Conservation (phyloP, 176 grass and related monocot species). For the Urochloa ruziziensis region DNA sequence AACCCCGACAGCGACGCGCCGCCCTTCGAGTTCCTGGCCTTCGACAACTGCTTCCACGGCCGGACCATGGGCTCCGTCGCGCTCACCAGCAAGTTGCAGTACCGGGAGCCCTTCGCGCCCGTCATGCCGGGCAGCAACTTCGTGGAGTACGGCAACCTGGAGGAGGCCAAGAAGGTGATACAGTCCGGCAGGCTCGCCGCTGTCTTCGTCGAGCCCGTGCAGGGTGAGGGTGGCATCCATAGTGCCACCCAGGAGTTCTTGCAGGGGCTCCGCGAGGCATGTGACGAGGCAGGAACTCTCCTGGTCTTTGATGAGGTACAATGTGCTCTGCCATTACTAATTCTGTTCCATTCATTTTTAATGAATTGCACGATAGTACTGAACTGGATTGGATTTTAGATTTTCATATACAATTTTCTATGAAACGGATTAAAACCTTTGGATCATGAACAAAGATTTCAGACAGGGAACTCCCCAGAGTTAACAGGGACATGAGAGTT, state of each 20-base stretch:
- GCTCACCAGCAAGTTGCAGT: constrained; percentile 80
- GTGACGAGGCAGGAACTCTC: constrained; percentile 66
- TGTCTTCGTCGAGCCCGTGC: constrained; percentile 87
- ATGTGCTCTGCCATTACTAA: not conserved
- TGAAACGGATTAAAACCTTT: not conserved
- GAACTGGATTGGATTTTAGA: not conserved
- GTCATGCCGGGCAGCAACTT: constrained; percentile 78
- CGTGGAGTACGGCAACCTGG: constrained; percentile 60
- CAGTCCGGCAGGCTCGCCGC: constrained; percentile 60
- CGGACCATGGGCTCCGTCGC: constrained; percentile 81
- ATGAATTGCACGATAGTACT: not conserved
- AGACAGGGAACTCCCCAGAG: not conserved
- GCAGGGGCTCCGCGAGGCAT: constrained; percentile 53
- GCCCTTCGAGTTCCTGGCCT: constrained; percentile 62
- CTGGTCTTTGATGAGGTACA: constrained; percentile 95
- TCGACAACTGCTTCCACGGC: constrained; percentile 83
- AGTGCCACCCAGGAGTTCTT: constrained; percentile 80
- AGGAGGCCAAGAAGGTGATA: constrained; percentile 52
- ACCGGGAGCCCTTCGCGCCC: constrained; percentile 66
- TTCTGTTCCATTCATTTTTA: not conserved
- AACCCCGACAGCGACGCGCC: constrained; percentile 28
- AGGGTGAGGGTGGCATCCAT: constrained; percentile 88
- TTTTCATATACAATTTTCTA: not conserved
- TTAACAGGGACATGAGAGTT: not conserved
- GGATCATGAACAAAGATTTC: not conserved